These are phyloP conservation scores for Teunomyces lycoperdinae DNA, from an alignment of 805 yeast genomes.

Conservation along the genomic window DNA sequence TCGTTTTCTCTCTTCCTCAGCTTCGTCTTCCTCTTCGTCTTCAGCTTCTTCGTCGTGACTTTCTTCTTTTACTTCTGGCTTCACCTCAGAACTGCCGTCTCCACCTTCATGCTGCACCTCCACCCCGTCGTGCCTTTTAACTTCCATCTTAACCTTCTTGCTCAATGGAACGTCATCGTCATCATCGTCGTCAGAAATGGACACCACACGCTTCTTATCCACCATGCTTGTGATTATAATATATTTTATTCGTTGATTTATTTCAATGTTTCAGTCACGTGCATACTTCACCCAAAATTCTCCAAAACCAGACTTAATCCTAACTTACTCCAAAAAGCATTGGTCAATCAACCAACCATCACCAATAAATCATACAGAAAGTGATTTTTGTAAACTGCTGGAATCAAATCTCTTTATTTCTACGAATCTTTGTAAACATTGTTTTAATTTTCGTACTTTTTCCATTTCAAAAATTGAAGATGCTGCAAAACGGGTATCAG, in stretches of 20 bases:
- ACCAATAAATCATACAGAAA: background rate
- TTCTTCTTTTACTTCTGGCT: conserved; percentile 25
- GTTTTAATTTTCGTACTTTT: too few relatives aligned
- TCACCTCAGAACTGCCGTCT: conserved; percentile 7
- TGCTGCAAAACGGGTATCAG: too few relatives aligned
- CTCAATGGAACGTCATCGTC: conserved; percentile 23
- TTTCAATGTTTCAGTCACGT: background rate
- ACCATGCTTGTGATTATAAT: conserved; percentile 8
- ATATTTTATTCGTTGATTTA: background rate
- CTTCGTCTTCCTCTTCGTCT: conserved; percentile 44
- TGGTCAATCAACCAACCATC: too few relatives aligned
- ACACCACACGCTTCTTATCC: conserved; percentile 31
- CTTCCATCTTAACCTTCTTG: conserved; percentile 21
- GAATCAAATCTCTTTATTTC: too few relatives aligned
- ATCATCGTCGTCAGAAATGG: conserved; percentile 26
- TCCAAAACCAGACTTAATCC: too few relatives aligned
- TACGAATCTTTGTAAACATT: too few relatives aligned
- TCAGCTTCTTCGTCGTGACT: conserved; percentile 18
- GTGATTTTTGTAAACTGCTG: background rate
- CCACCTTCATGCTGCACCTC: conserved; percentile 11
- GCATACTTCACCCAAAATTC: background rate
- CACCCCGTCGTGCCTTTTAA: conserved; percentile 18
- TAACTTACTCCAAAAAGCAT: too few relatives aligned
- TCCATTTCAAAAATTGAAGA: too few relatives aligned
- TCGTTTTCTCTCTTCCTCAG: conserved; percentile 41